Evolutionary conservation across 2,329 filamentous ascomycete genomes (phyloP).

Genomic region (Zelopaecilomyces penicillatus): DNA sequence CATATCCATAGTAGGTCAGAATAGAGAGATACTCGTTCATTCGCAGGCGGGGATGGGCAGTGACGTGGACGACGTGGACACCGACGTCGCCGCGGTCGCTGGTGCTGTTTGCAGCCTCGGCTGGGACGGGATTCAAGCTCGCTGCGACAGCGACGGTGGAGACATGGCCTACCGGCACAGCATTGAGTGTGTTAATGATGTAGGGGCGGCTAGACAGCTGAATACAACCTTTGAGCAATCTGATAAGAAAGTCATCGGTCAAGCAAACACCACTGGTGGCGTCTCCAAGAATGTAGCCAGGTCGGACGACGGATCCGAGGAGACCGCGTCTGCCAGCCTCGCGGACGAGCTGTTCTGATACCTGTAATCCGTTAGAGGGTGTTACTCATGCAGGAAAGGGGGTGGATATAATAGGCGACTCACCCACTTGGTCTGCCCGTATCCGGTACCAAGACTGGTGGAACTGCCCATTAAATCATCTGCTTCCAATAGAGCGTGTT

Average conservation of each 20-base stretch:
- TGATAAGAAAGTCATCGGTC: constrained; percentile 84
- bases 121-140: no score
- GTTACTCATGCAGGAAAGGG: background rate
- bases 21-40: constrained; percentile 69
- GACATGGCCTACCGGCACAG: constrained; percentile 80
- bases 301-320: constrained; percentile 64
- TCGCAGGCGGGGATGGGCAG: constrained; percentile 66
- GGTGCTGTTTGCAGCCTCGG: no score
- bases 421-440: constrained; percentile 88
- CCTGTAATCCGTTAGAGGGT: constrained; percentile 11
- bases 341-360: constrained; percentile 56
- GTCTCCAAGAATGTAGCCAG: constrained; percentile 79
- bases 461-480: constrained; percentile 74
- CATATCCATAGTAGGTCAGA: constrained; percentile 64
- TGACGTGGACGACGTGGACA: constrained; percentile 64
- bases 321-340: constrained; percentile 74
- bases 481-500: constrained; percentile 58
- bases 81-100: background rate
- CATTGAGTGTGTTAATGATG: constrained; percentile 82
- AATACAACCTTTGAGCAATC: constrained; percentile 79
- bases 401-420: constrained; percentile 20
- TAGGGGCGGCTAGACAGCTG: constrained; percentile 66
- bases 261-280: constrained; percentile 60
- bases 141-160: constrained; percentile 69
- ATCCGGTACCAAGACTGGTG: constrained; percentile 72